Evolutionary conservation across 805 yeast species (phyloP), one percentile per base, ranked within the genome.

Genomic region (Candida stauntonica): DNA sequence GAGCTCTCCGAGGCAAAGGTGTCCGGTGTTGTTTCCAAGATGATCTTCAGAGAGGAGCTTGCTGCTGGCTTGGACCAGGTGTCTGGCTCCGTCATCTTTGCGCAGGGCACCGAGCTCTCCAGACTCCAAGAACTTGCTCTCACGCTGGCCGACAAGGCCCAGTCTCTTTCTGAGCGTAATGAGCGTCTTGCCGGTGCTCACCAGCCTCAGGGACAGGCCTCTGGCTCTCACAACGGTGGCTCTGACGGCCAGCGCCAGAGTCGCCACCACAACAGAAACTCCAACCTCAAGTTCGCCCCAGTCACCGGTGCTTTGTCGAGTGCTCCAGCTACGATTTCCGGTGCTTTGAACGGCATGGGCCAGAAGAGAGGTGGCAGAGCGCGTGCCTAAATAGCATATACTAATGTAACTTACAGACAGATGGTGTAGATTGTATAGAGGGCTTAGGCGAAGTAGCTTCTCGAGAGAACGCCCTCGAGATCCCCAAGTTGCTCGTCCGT

Each of bases 391-490:
- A 33, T 17, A 12, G 12, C 30, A 15, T 28, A 12, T 8, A 28
- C 30, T 15, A 27, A 21, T 27, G 23, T 23, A 19, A 21, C 38
- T 20, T 21, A 26, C 24, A 21, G 11, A 21, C 7, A 11, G 7
- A 21, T 21, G 11, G n/a, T n/a, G n/a, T n/a, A n/a, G n/a, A n/a
- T 26, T 6, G 14, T n/a, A 9, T n/a, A 26, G 7, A 26, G 15
- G 7, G 15, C 7, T 34, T 30, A 87, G 7, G 91, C 87, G 60
- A 87, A 89, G 57, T 93, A 91, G 57, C 95, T 86, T 58, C 85
- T 83, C 85, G 95, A 83, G 19, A 89, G 62, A 4, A 91, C 96
- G 29, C 99, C 99, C 59, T 91, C 99, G 31, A 91, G 64, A 57
- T 87, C 96, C 55, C 87, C 93, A 35, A 88, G 67, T 60, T 91